Conservation (phyloP, 139 green algal genomes). For the Spirogloea muscicola region DNA sequence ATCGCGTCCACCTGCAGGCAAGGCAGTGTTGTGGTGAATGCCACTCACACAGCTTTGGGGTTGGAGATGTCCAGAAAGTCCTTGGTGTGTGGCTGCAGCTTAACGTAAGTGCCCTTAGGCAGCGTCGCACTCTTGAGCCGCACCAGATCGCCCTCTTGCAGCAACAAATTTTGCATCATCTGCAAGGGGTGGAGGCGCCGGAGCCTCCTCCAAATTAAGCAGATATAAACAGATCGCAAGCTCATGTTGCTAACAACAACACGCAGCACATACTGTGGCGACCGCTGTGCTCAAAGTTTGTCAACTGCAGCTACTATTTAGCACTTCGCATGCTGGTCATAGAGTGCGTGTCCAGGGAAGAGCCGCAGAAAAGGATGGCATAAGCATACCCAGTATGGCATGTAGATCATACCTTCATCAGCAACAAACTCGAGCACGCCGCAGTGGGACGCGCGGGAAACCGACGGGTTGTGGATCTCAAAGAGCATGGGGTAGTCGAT, state of each 20-base stretch:
- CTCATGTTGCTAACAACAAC: too few species aligned
- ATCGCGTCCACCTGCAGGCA: too few species aligned
- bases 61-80: slow-evolving; percentile 97
- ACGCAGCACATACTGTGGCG: too few species aligned
- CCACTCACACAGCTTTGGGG: slow-evolving; percentile 80
- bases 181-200: too few species aligned
- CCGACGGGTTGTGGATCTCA: slow-evolving; percentile 70
- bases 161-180: slow-evolving; percentile 97
- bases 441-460: slow-evolving; percentile 78
- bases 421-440: slow-evolving; percentile 98
- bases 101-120: slow-evolving; percentile 91
- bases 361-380: background rate
- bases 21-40: too few species aligned
- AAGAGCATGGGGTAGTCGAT: slow-evolving; percentile 99
- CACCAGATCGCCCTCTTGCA: slow-evolving; percentile 86
- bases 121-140: slow-evolving; percentile 75
- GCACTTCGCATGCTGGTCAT: too few species aligned
- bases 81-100: slow-evolving; percentile 91
- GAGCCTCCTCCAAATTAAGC: too few species aligned
- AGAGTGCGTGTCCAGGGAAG: too few species aligned
- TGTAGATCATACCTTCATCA: slow-evolving; percentile 92
- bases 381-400: slow-evolving; percentile 84
- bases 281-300: too few species aligned
- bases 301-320: too few species aligned
- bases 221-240: too few species aligned